Evolutionary conservation across 2,329 filamentous ascomycete genomes (phyloP).

Genomic region (Fusarium torreyae): DNA sequence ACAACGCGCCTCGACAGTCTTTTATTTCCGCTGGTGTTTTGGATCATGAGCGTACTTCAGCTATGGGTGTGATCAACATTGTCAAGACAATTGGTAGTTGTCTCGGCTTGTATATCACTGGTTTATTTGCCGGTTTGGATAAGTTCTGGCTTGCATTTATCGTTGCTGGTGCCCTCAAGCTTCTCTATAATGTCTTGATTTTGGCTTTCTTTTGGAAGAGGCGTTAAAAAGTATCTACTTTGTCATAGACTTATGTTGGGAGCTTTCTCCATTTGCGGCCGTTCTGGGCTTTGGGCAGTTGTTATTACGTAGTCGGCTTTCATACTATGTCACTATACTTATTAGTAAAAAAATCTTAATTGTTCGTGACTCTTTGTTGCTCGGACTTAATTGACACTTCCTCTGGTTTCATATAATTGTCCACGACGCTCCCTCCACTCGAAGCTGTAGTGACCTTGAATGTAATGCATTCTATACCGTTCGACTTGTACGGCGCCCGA

Average conservation of each 20-base stretch:
- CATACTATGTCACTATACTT: not conserved
- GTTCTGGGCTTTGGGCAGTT: not conserved
- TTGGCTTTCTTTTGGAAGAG: constrained; percentile 43
- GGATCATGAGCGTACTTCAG: constrained; percentile 42
- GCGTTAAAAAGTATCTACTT: constrained; percentile 17
- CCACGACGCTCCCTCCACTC: no score
- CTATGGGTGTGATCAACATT: constrained; percentile 46
- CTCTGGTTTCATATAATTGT: no score
- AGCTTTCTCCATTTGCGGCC: not conserved
- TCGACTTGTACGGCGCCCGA: not conserved
- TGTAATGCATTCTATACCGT: no score
- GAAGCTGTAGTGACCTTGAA: no score
- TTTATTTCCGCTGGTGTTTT: constrained; percentile 43
- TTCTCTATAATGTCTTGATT: constrained; percentile 43
- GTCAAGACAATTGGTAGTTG: constrained; percentile 45
- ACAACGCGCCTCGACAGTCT: constrained; percentile 41
- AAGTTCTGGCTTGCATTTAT: constrained; percentile 47
- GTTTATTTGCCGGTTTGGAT: constrained; percentile 38
- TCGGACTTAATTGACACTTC: no score
- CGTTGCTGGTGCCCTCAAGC: constrained; percentile 37
- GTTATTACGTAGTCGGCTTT: not conserved
- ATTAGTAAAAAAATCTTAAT: no score
- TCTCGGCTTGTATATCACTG: constrained; percentile 39
- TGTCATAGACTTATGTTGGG: not conserved
- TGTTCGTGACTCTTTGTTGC: no score